A percentile compares a stretch with the other conserved stretches of the same genome.
These are phyloP conservation scores for Leccinum fibrillosum DNA, from an alignment of 768 basidiomycete genomes.

Conservation along the genomic window DNA sequence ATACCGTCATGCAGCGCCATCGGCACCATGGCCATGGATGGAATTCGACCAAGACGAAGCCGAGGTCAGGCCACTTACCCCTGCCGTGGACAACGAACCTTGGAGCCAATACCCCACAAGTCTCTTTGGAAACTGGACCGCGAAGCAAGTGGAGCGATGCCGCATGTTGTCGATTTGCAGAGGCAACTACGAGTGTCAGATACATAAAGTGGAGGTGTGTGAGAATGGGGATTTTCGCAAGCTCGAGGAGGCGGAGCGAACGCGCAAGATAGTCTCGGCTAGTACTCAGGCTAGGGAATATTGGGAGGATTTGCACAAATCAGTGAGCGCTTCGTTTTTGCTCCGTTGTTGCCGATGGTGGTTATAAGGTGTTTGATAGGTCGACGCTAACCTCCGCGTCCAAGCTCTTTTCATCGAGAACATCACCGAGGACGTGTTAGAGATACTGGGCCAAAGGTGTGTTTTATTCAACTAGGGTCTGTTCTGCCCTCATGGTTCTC, in stretches of 20 bases:
- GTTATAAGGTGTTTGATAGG: conserved; percentile 13
- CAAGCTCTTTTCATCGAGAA: conserved; percentile 38
- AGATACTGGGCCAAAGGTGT: conserved; percentile 38
- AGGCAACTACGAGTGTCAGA: conserved; percentile 8
- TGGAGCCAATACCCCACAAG: conserved; percentile 48
- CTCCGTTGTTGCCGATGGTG: not conserved
- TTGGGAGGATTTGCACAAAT: conserved; percentile 28
- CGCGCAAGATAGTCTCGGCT: conserved; percentile 14
- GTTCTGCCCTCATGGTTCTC: not conserved
- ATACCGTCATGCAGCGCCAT: conserved; percentile 38
- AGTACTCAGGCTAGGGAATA: conserved; percentile 8
- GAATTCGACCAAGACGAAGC: conserved; percentile 29
- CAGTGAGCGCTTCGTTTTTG: conserved; percentile 18
- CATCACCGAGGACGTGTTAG: conserved; percentile 30
- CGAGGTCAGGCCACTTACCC: conserved; percentile 8
- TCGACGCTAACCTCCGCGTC: conserved; percentile 23
- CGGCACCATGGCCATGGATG: conserved; percentile 43
- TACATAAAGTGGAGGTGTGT: conserved; percentile 24
- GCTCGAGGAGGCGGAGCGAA: not conserved
- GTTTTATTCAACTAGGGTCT: not conserved
- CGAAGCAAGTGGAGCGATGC: conserved; percentile 36
- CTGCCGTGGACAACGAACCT: not conserved
- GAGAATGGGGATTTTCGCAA: conserved; percentile 16
- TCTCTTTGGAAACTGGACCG: conserved; percentile 56
- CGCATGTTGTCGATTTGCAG: conserved; percentile 29